Conservation (phyloP, 2,329 filamentous ascomycete genomes). For the Scopulariopsis brevicaulis region DNA sequence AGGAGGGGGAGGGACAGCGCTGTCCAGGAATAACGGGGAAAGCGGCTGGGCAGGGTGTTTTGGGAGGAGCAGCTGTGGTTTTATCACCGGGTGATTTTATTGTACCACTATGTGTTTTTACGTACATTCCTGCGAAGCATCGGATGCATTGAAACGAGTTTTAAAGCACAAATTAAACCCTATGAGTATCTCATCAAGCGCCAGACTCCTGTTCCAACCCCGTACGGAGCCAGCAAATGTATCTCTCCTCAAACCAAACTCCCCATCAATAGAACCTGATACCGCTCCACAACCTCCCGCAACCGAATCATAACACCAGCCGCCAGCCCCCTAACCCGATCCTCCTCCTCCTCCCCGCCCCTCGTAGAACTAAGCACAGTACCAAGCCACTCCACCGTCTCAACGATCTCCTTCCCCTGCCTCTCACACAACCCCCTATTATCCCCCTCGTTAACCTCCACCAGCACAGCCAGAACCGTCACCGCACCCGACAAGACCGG, state of each 20-base stretch:
- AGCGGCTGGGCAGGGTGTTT: not conserved
- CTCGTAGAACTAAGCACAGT: conserved; percentile 56
- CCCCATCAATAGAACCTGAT: conserved; percentile 67
- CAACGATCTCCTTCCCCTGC: conserved; percentile 66
- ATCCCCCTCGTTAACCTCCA: conserved; percentile 71
- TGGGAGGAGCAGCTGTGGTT: not conserved
- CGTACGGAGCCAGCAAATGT: not conserved
- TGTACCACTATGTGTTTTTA: not conserved
- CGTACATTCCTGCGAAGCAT: not conserved
- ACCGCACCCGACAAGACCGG: conserved; percentile 63
- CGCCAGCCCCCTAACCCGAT: conserved; percentile 66
- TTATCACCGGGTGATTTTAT: not conserved
- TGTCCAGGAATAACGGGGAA: not conserved
- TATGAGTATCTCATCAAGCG: not conserved
- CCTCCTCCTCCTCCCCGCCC: conserved; percentile 52
- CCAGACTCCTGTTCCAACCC: not conserved
- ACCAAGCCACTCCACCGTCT: conserved; percentile 79
- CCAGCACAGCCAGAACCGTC: conserved; percentile 64
- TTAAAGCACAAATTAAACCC: not conserved
- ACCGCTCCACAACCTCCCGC: conserved; percentile 72
- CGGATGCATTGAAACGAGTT: not conserved
- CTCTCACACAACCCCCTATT: conserved; percentile 61
- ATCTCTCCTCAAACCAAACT: conserved; percentile 22
- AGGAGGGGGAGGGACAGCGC: conserved; percentile 10
- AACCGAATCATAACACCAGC: conserved; percentile 69